Conservation (phyloP, 2,329 filamentous ascomycete genomes). For the Magnaporthiopsis poae region DNA sequence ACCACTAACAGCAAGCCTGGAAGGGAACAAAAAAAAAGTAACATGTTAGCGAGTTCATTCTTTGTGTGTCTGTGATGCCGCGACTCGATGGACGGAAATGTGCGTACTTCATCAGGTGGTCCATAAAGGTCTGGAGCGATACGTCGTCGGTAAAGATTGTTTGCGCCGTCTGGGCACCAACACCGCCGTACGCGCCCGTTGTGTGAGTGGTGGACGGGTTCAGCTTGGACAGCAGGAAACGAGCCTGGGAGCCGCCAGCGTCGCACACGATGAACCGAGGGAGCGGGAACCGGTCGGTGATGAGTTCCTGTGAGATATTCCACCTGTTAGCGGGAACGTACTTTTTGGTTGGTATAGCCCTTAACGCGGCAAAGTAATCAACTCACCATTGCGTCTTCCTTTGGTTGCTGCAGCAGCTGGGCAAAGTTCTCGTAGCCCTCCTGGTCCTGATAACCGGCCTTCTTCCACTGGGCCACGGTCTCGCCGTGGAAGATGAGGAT, state of each 20-base stretch:
- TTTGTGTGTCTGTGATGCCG: not conserved
- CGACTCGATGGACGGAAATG: not conserved
- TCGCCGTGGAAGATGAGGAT: conserved; percentile 98
- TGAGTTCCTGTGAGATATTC: conserved; percentile 59
- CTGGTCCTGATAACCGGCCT: conserved; percentile 94
- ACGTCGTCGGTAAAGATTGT: conserved; percentile 99
- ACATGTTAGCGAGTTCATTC: conserved; percentile 10
- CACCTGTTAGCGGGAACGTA: conserved; percentile 12
- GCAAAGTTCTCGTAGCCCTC: conserved; percentile 97
- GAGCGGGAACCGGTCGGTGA: conserved; percentile 94
- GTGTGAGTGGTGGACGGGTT: conserved; percentile 97
- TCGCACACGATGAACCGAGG: conserved; percentile 98
- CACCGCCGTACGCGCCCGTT: conserved; percentile 80
- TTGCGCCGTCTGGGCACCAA: conserved; percentile 75
- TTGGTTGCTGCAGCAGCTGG: conserved; percentile 76
- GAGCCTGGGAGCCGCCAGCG: conserved; percentile 92
- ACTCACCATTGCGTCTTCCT: conserved; percentile 86
- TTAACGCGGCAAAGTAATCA: not conserved
- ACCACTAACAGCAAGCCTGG: conserved; percentile 50
- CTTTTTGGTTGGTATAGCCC: not conserved
- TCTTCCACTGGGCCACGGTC: conserved; percentile 94
- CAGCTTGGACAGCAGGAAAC: conserved; percentile 91
- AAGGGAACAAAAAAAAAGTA: conserved; percentile 4
- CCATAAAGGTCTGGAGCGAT: conserved; percentile 97
- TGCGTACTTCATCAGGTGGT: conserved; percentile 94